Base-by-base conservation (phyloP, 768 basidiomycete species). In the Tricholoma terreum region DNA sequence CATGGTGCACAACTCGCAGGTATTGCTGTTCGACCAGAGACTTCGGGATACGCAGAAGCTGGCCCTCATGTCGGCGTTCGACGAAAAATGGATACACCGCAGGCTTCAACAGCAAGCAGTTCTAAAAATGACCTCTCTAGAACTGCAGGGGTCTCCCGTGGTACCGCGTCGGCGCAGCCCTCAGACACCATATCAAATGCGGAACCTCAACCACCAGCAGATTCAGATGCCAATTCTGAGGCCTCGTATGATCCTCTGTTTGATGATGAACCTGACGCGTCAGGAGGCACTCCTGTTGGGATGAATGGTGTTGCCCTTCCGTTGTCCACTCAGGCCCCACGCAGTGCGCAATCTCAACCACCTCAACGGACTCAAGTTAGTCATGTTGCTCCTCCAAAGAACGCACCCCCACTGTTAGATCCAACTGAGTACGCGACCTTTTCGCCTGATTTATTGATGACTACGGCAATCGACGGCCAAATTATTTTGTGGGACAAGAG, bases 401-500 rank as follows among this genome's bases (percentile, higher is more conserved):
- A 86, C 59, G 88, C 88, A 6, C 89, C 89, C 24, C 89, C 90
- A 0, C 71, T 92, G 17, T 74, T 97, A 33, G 84, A 90, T 61
- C 73, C 82, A 0, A 67, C 77, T 9, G 76, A 75, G 10, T 92
- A 86, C 63, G 68, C 80, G 11, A 73, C 79, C 10, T 91, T 85
- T 71, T 95, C 94, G 8, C 75, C 87, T 8, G 92, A 98, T 67
- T 67, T 96, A 17, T 71, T 98, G 24, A 81, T 99, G 83, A 94
- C 92, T 9, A 87, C 91, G 30, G 87, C 86, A 8, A 89, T 96
- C 62, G 95, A 98, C 64, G 96, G 97, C 1, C 91, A 95, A 67
- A 83, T 98, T 14, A 82, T 94, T 48, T 70, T 99, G 11, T 96
- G 96, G 89, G 96, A 99, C 69, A 82, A 87, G 65, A 77, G 96